These are phyloP conservation scores for Lagenidium sp. DNA, from an alignment of 352 stramenopile species.

Conservation along the genomic window DNA sequence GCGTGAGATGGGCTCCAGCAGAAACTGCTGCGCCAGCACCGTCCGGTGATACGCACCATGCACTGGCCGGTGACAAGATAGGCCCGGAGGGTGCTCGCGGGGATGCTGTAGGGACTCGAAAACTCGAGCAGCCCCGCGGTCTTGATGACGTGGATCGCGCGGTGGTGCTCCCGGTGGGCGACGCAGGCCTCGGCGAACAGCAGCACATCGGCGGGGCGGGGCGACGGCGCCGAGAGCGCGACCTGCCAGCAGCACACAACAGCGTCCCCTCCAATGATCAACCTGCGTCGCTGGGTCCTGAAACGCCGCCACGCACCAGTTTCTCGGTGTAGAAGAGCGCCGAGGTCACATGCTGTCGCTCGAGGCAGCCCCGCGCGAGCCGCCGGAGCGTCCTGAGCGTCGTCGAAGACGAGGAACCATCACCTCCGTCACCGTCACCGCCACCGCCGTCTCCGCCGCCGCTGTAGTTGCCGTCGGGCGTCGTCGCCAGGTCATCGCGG, in stretches of 20 bases:
- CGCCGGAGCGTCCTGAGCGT: constrained; percentile 23
- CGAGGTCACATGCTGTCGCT: constrained; percentile 36
- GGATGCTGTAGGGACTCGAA: constrained; percentile 11
- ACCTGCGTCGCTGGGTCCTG: not conserved
- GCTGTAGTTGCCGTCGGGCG: not conserved
- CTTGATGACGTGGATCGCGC: constrained; percentile 69
- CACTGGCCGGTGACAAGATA: constrained; percentile 55
- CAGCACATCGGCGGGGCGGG: constrained; percentile 50
- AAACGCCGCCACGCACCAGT: constrained; percentile 22
- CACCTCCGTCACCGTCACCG: not conserved
- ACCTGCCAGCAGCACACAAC: constrained; percentile 14
- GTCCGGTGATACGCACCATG: constrained; percentile 54
- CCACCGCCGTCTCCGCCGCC: not conserved
- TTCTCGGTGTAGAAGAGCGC: constrained; percentile 82
- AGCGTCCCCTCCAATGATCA: constrained; percentile 2
- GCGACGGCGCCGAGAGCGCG: constrained; percentile 35
- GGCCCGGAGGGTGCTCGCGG: constrained; percentile 29
- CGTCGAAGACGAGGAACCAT: no score
- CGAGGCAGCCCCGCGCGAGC: constrained; percentile 34
- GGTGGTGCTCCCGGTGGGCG: constrained; percentile 55
- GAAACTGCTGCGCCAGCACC: no score
- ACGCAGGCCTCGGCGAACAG: constrained; percentile 76
- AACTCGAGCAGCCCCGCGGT: constrained; percentile 28
- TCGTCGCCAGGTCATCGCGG: not conserved
- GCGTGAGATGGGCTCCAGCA: no score